These are phyloP conservation scores for Podaxis mareebaensis DNA, from an alignment of 768 basidiomycete species.

Conservation along the genomic window DNA sequence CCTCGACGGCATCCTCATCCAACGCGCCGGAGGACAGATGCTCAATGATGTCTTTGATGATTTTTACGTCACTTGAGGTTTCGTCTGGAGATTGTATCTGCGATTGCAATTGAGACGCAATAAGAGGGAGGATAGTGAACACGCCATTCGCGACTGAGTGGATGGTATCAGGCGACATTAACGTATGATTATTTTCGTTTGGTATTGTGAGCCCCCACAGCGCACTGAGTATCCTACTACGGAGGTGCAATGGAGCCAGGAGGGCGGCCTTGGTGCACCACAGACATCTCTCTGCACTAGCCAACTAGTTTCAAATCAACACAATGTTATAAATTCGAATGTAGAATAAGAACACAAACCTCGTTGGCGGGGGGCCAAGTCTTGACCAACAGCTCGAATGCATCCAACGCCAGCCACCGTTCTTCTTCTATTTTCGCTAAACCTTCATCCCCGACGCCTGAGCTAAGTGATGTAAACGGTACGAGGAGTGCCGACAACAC, in stretches of 20 bases:
- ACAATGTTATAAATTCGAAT: constrained; percentile 34
- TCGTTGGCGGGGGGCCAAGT: constrained; percentile 61
- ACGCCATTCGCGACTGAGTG: constrained; percentile 54
- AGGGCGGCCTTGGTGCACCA: constrained; percentile 73
- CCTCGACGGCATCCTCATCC: constrained; percentile 44
- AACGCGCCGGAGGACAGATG: constrained; percentile 48
- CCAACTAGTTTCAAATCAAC: constrained; percentile 27
- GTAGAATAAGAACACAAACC: constrained; percentile 33
- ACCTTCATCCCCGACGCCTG: constrained; percentile 22
- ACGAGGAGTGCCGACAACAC: constrained; percentile 59
- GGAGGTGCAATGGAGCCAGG: constrained; percentile 38
- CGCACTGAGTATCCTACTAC: constrained; percentile 49
- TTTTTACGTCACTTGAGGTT: constrained; percentile 32
- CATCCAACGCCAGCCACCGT: constrained; percentile 54
- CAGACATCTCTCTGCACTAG: constrained; percentile 57
- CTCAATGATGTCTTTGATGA: constrained; percentile 43
- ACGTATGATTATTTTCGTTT: constrained; percentile 40
- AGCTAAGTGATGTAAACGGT: constrained; percentile 49
- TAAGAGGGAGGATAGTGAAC: constrained; percentile 47
- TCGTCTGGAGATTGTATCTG: constrained; percentile 5
- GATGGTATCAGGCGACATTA: constrained; percentile 45
- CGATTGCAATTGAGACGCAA: constrained; percentile 21
- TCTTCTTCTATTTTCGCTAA: constrained; percentile 46
- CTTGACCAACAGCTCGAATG: constrained; percentile 58
- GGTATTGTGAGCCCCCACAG: constrained; percentile 50